These are phyloP conservation scores for Fraxinus sp. DNA, from an alignment of 305 asterid genomes.

Conservation along the genomic window DNA sequence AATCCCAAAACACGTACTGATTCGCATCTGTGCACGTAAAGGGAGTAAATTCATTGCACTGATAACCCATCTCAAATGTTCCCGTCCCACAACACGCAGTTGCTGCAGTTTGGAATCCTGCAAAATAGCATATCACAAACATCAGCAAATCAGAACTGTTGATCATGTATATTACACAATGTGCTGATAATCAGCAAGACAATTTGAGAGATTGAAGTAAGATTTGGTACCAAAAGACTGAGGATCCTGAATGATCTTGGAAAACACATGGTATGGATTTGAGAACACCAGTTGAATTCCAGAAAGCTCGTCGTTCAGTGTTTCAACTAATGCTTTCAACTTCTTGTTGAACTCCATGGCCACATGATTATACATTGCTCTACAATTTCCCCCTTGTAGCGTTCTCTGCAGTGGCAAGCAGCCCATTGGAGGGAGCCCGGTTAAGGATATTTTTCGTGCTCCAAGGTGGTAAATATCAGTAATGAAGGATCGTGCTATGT, in stretches of 20 bases:
- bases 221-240: slow-evolving; percentile 38
- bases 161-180: not conserved
- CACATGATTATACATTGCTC: slow-evolving; percentile 46
- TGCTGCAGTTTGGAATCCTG: slow-evolving; percentile 58
- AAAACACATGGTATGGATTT: slow-evolving; percentile 40
- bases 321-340: slow-evolving; percentile 37
- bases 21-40: slow-evolving; percentile 65
- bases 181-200: not conserved
- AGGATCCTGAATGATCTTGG: slow-evolving; percentile 58
- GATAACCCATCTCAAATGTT: slow-evolving; percentile 60
- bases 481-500: slow-evolving; percentile 49
- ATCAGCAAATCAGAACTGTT: not conserved
- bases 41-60: slow-evolving; percentile 48
- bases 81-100: slow-evolving; percentile 82
- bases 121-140: not conserved
- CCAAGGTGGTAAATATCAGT: slow-evolving; percentile 55
- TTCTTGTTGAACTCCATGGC: slow-evolving; percentile 55
- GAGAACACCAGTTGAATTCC: slow-evolving; percentile 55
- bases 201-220: not conserved
- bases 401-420: slow-evolving; percentile 78
- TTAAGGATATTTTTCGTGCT: slow-evolving; percentile 60
- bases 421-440: slow-evolving; percentile 81
- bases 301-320: slow-evolving; percentile 47
- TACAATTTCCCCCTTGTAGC: slow-evolving; percentile 44
- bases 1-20: slow-evolving; percentile 77